Percentiles rank a stretch among this genome's conserved stretches.
Evolutionary conservation across 129 eudicot species (phyloP).

Genomic region (Apium graveolens): DNA sequence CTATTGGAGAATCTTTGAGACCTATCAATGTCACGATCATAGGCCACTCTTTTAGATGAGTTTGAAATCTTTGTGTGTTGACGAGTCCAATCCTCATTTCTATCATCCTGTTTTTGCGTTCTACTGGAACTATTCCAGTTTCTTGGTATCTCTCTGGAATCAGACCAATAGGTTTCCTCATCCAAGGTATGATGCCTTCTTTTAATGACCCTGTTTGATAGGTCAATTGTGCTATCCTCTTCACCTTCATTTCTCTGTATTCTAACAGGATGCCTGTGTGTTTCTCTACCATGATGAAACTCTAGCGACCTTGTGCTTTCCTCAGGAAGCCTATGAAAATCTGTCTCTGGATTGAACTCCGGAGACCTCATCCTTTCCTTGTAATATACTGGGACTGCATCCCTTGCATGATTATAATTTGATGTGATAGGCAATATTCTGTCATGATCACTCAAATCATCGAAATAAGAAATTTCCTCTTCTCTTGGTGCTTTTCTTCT

Average conservation of each 20-base stretch:
- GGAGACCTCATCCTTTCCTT: slow-evolving; percentile 30
- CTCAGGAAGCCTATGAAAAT: slow-evolving; percentile 11
- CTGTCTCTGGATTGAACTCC: slow-evolving; percentile 20
- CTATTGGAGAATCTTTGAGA: slow-evolving; percentile 19
- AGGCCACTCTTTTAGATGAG: slow-evolving; percentile 20
- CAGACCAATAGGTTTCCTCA: slow-evolving; percentile 29
- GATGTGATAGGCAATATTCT: slow-evolving; percentile 20
- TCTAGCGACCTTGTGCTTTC: slow-evolving; percentile 31
- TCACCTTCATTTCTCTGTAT: slow-evolving; percentile 13
- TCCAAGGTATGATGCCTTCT: slow-evolving; percentile 30
- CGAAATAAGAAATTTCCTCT: slow-evolving; percentile 33
- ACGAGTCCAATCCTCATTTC: slow-evolving; percentile 32
- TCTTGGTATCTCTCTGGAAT: slow-evolving; percentile 25
- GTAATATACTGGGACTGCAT: slow-evolving; percentile 22
- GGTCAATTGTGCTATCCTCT: slow-evolving; percentile 22
- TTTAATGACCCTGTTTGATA: slow-evolving; percentile 28
- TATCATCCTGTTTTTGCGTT: slow-evolving; percentile 18
- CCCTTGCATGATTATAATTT: slow-evolving; percentile 26
- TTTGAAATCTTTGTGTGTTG: slow-evolving; percentile 19
- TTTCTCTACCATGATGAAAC: slow-evolving; percentile 22
- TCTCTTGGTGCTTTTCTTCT: slow-evolving; percentile 36
- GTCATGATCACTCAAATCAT: slow-evolving; percentile 28
- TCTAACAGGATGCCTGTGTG: slow-evolving; percentile 19
- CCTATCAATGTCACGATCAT: slow-evolving; percentile 13
- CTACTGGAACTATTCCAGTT: slow-evolving; percentile 27